Conservation (phyloP, 2,329 filamentous ascomycete species). For the Endothia cerciana region DNA sequence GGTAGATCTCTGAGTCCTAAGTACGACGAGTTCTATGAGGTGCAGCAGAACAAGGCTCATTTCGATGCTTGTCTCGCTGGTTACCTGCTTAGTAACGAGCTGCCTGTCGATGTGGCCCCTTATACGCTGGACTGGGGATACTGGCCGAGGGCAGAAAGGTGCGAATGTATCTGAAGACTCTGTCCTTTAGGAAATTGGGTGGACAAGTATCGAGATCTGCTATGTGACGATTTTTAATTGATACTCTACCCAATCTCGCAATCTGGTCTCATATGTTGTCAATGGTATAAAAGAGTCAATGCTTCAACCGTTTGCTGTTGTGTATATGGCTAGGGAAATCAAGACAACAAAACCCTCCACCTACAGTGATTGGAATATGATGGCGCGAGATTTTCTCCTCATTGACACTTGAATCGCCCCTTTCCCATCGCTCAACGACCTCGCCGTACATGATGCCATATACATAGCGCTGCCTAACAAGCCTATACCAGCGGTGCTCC, state of each 20-base stretch:
- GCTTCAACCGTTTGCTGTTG: neutral
- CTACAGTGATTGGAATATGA: neutral
- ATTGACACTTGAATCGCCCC: neutral
- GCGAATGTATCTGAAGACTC: neutral
- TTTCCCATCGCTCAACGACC: neutral
- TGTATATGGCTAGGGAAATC: neutral
- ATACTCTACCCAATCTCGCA: neutral
- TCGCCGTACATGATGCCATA: neutral
- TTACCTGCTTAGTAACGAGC: slow-evolving; percentile 48
- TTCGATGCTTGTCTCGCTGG: slow-evolving; percentile 60
- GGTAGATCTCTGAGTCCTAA: slow-evolving; percentile 48
- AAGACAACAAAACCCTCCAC: no score
- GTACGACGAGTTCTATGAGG: slow-evolving; percentile 58
- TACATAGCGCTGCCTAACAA: neutral
- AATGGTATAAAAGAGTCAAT: neutral
- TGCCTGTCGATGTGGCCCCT: slow-evolving; percentile 1
- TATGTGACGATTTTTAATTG: neutral
- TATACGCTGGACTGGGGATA: neutral
- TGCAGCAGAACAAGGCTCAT: slow-evolving; percentile 50
- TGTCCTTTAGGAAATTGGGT: neutral
- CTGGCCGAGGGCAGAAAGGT: neutral
- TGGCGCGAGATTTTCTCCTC: no score
- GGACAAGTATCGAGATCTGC: neutral
- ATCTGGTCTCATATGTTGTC: neutral
- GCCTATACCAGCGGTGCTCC: neutral